Evolutionary conservation across 371 early-diverging fungal genomes (phyloP), one percentile per base, ranked within the genome.

Genomic region (Gilbertella persicaria): DNA sequence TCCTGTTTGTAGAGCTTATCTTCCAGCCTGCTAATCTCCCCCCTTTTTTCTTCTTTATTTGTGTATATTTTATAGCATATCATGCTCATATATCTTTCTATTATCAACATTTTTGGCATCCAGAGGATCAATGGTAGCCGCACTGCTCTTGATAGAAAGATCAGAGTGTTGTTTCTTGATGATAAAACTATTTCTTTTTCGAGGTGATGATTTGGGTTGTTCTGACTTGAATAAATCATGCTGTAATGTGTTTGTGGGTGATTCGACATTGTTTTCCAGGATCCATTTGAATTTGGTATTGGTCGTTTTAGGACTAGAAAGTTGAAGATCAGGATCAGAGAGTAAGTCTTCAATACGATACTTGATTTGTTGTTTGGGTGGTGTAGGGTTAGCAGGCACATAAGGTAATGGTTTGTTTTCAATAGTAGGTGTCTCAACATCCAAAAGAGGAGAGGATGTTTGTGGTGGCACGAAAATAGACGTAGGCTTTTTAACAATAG

Each of bases 1-100:
- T 54, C 89, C 89, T 14, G 80, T 87, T 10, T 87, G 90, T 53
- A 66, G 89, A 43, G 67, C 84, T 0, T 78, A 79, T 54, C 73
- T 87, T 46, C 90, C 88, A 37, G 77, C 84, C 38, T 73, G 64
- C 47, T 78, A 60, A 68, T 19, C 20, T 23, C 12, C 33, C 9
- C 20, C 19, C 10, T 2, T 9, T 12, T 10, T 24, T 17, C 30
- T 30, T 21, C 25, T 40, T 40, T 21, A n/a, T 33, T 19, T 28
- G 17, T 14, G 25, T 28, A 29, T 50, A 28, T 56, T 16, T 49
- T 58, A 55, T 43, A 55, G 17, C 30, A 55, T 38, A 39, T 60
- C 64, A 41, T 49, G 55, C 23, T 64, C 68, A 45, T 64, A 67
- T 10, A 50, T 1, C 25, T 57, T 67, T 45, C 56, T 48, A 29